Evolutionary conservation across 495 filamentous ascomycete species (phyloP), one percentile per base, ranked within the genome.

Genomic region (Lepraria neglecta): DNA sequence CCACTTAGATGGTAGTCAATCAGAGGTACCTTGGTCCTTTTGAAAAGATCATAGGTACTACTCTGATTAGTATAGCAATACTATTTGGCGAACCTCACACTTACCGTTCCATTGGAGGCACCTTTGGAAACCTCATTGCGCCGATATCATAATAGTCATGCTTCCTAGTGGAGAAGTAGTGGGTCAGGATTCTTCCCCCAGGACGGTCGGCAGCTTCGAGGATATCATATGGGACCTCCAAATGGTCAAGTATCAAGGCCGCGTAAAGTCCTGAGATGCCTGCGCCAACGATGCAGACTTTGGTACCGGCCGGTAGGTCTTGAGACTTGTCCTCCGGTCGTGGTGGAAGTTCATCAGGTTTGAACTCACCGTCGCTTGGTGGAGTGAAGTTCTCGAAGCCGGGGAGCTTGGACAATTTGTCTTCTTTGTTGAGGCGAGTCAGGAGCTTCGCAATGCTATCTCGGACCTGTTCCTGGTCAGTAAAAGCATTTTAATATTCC

Each of bases 1-100:
- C 51, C 51, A 7, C 9, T 54, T 35, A 54, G 21, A 28, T 54
- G 30, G 17, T 33, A 54, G 30, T 30, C 21, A 17, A 54, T 33
- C 10, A 54, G 51, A n/a, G 51, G 51, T n/a, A 54, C 51, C 4
- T 38, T 54, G 6, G 51, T 54, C 30, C 51, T 54, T 11, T 19
- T 54, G 28, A 54, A 54, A 4, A 54, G 51, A 35, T 54, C 51
- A 11, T 54, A 54, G 51, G 51, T 54, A 9, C 51, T 54, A n/a
- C 3, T 14, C 10, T 17, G 3, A 4, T 11, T n/a, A 6, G 35
- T 12, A 12, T 12, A 38, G 12, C 0, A 38, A 10, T 10, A 7
- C 12, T 10, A 10, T 1, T 2, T 10, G 6, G 35, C 35, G n/a
- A 21, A 4, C 17, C 7, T 54, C 51, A 38, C 3, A 38, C 17